phyloP scores from a whole-genome alignment of 192 early-diverging fungal genomes.

The Polychytrium aggregatum region DNA sequence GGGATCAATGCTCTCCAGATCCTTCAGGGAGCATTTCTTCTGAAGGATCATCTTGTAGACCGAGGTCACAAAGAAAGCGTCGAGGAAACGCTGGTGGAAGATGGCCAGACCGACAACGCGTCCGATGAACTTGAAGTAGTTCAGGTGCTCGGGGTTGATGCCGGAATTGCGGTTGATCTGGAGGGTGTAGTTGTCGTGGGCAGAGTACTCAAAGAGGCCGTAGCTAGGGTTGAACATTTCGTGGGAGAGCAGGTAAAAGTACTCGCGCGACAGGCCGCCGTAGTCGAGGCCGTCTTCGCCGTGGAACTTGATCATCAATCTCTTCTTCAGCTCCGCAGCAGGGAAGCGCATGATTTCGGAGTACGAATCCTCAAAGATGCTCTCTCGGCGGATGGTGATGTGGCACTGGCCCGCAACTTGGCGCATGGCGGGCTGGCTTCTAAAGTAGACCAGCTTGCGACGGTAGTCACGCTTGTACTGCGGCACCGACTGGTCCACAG shows the following conservation, averaged over 20 bases:
- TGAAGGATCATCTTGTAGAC: slow-evolving; percentile 95
- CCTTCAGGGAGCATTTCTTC: slow-evolving; percentile 76
- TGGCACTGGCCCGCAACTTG: slow-evolving; percentile 79
- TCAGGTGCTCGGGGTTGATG: slow-evolving; percentile 94
- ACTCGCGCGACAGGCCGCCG: slow-evolving; percentile 93
- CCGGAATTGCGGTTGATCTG: slow-evolving; percentile 94
- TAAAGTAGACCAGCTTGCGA: slow-evolving; percentile 93
- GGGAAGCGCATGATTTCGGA: slow-evolving; percentile 90
- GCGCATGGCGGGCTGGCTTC: slow-evolving; percentile 83
- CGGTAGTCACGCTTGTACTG: slow-evolving; percentile 99
- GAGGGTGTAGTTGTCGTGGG: slow-evolving; percentile 95
- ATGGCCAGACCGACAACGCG: slow-evolving; percentile 91
- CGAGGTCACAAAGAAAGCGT: slow-evolving; percentile 89
- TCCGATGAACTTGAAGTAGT: slow-evolving; percentile 98
- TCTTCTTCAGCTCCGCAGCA: slow-evolving; percentile 85
- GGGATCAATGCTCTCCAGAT: slow-evolving; percentile 92
- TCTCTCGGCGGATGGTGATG: slow-evolving; percentile 77
- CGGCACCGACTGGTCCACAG: slow-evolving; percentile 70
- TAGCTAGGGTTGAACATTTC: slow-evolving; percentile 99
- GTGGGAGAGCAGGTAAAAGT: slow-evolving; percentile 95
- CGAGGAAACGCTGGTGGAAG: slow-evolving; percentile 94
- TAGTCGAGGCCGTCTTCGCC: slow-evolving; percentile 98
- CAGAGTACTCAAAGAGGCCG: slow-evolving; percentile 94
- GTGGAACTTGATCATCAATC: slow-evolving; percentile 97
- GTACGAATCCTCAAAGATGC: slow-evolving; percentile 94